A percentile compares a stretch with the other conserved stretches of the same genome.
Conservation (phyloP, 495 filamentous ascomycete species). For the Corynascus novoguineensis region DNA sequence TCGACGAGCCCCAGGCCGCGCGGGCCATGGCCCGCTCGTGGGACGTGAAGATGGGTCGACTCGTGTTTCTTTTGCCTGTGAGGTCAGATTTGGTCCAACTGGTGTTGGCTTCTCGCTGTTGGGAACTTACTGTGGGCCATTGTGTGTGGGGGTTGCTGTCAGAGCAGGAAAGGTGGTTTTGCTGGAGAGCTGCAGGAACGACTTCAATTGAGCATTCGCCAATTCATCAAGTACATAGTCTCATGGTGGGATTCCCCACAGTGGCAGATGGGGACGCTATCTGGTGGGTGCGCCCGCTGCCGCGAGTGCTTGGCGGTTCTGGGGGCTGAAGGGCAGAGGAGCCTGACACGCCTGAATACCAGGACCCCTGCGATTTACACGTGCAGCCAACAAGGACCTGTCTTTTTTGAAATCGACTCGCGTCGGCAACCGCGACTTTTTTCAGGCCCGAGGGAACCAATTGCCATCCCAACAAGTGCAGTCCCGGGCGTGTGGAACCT, state of each 20-base stretch:
- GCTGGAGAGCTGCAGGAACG: neutral
- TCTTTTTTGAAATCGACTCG: neutral
- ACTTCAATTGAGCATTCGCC: too few relatives aligned
- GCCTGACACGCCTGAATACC: too few relatives aligned
- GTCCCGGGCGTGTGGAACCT: conserved; percentile 4
- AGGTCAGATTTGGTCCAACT: conserved; percentile 18
- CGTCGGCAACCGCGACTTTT: conserved; percentile 2
- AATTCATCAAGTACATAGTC: too few relatives aligned
- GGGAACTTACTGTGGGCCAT: conserved; percentile 55
- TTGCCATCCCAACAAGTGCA: conserved; percentile 8
- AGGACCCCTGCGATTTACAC: conserved; percentile 4
- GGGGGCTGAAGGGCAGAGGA: conserved; percentile 3
- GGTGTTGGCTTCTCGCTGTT: neutral
- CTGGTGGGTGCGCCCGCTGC: too few relatives aligned
- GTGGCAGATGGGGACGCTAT: too few relatives aligned
- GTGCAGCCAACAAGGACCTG: neutral
- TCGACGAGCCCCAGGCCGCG: conserved; percentile 70
- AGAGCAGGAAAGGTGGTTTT: neutral
- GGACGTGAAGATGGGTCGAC: conserved; percentile 90
- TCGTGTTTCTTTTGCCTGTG: conserved; percentile 87
- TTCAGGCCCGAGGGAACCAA: conserved; percentile 3
- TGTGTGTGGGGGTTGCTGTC: conserved; percentile 8
- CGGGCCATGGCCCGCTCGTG: conserved; percentile 81
- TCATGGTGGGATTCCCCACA: too few relatives aligned
- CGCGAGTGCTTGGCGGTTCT: conserved; percentile 3